Base-by-base conservation (phyloP, 148 eudicot genomes). In the Talinum fruticosum region DNA sequence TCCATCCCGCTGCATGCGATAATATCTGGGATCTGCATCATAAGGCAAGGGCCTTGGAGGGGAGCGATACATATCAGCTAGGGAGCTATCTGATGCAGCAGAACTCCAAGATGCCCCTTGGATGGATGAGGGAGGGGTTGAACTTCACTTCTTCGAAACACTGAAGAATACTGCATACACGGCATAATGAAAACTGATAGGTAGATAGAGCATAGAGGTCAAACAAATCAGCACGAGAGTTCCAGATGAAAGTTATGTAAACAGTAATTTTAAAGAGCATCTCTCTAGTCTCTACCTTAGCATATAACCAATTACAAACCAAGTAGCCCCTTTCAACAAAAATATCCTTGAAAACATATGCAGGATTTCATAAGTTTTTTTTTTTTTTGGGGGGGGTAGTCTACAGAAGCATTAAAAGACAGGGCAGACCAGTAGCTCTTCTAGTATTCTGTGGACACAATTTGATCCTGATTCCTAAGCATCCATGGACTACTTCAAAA, bases 11-110 rank as follows among this genome's bases (percentile, higher is more conserved):
- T 88, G 94, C 80, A 87, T 72, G 72, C 85, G 87, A 67, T 83
- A 87, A 80, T 72, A 89, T 79, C 92, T 86, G 61, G 97, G 90
- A 84, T 90, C 91, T 16, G 85, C 87, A 87, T 93, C 93, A 77
- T 90, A 90, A 82, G 95, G 97, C 83, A 92, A 86, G 26, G 98
- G 98, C 75, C 96, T 88, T 37, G 98, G 97, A 75, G 93, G 93
- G 80, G 96, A 86, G 37, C 90, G 93, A 71, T 87, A 94, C 85
- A 88, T 88, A 69, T 89, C 91, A 80, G 90, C 85, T 64, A 92
- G 74, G 72, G 95, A 82, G 75, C 77, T 84, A 74, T 92, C 93
- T 51, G 92, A 88, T 59, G 89, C 71, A 45, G 87, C 74, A 57
- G 91, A 76, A 84, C 80, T 87, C 78, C 85, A 82, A 75, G 97